Conservation (phyloP, 176 grass and related monocot genomes). For the Avena insularis region DNA sequence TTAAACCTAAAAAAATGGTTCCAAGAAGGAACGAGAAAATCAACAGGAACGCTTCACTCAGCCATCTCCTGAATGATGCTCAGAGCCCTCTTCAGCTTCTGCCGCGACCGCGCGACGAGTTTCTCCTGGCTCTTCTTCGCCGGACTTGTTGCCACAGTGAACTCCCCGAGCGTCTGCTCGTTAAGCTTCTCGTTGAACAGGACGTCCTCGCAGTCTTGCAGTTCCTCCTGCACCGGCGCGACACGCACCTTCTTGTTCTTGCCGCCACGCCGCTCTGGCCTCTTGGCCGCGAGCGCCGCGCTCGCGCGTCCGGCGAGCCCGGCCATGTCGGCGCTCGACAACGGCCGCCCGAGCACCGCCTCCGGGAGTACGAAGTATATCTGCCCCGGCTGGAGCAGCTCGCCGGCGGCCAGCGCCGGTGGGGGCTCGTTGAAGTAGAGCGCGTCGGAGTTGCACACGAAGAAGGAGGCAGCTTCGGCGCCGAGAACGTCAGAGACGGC, state of each 20-base stretch:
- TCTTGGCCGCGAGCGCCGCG: conserved; percentile 36
- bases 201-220: not conserved
- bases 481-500: conserved; percentile 41
- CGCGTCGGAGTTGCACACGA: conserved; percentile 63
- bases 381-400: conserved; percentile 49
- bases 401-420: conserved; percentile 14
- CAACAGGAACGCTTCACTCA: conserved; percentile 26
- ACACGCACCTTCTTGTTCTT: conserved; percentile 35
- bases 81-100: conserved; percentile 44
- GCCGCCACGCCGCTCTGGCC: not conserved
- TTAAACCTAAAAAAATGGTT: not conserved
- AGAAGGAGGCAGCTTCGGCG: conserved; percentile 4
- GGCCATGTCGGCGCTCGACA: conserved; percentile 59
- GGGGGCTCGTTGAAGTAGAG: conserved; percentile 63
- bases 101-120: conserved; percentile 25
- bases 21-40: not conserved
- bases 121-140: not conserved
- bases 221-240: conserved; percentile 30
- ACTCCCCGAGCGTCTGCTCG: conserved; percentile 44
- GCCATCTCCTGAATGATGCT: conserved; percentile 54
- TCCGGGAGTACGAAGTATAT: conserved; percentile 69
- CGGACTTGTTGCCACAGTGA: not conserved
- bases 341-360: conserved; percentile 20
- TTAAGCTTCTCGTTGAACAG: conserved; percentile 51
- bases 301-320: conserved; percentile 60